Base-by-base conservation (phyloP, 1,139 yeast genomes). In the Kodamaea ohmeri region DNA sequence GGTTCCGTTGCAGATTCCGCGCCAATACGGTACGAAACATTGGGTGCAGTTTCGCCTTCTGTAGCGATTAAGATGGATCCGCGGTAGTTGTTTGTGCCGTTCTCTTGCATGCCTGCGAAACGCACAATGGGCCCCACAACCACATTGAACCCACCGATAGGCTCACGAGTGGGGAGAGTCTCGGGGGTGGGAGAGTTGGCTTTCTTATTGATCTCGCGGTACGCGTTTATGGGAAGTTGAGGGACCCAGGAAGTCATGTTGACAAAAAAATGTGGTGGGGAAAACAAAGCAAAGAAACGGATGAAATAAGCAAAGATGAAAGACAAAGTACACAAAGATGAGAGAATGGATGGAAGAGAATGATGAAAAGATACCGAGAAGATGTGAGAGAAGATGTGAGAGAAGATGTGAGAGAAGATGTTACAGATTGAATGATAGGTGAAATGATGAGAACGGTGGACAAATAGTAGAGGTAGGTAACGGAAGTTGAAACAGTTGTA, bases 71-170 rank as follows among this genome's bases (percentile, higher is more conserved):
- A 50, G 16, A 85, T 65, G 1, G 85, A 65, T 1, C 81, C 96
- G 29, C 87, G 62, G 64, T 87, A 88, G 40, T 71, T 64, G 32
- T 58, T 49, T 7, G 62, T 41, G 1, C 65, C 65, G 20, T 72
- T 58, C 46, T 73, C 78, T 27, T 73, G 65, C 45, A 83, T 75
- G 4, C 85, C 89, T 41, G 78, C 64, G 39, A 83, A 73, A 43
- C 92, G 68, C 41, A 89, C 62, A 25, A 82, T 66, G 0, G 97
- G 97, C 1, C 97, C 97, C 56, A 92, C 83, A 44, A 71, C 65
- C 35, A 82, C 67, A 37, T 76, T 69, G 20, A 45, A 27, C 13
- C 53, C 64, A 5, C 55, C 61, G 22, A 63, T 44, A 15, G 58
- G 57, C 8, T 20, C 8, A 13, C 14, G 8, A 7, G 7, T 4